Evolutionary conservation across 2,329 filamentous ascomycete genomes (phyloP).

Genomic region (Knufia petricola): DNA sequence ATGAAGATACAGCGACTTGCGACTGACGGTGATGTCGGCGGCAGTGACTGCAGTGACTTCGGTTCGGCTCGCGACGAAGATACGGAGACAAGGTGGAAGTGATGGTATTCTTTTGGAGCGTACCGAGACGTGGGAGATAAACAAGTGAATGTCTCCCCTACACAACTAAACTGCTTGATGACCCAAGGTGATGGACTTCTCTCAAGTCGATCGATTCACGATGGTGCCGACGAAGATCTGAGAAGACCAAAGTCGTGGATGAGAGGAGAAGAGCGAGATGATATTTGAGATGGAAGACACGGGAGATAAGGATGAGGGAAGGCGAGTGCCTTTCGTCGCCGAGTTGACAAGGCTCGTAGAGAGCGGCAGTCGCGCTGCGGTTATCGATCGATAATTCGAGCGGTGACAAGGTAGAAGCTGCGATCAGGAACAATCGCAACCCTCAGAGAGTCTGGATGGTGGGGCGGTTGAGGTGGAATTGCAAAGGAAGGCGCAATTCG

Average conservation of each 20-base stretch:
- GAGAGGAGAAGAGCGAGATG: constrained; percentile 1
- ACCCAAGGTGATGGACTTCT: background rate
- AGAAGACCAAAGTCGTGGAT: constrained; percentile 1
- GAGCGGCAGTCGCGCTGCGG: constrained; percentile 6
- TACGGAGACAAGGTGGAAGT: constrained; percentile 4
- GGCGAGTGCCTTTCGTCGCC: constrained; percentile 3
- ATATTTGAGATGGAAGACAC: background rate
- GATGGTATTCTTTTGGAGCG: constrained; percentile 23
- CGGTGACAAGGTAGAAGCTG: constrained; percentile 3
- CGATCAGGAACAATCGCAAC: background rate
- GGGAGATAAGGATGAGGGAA: constrained; percentile 5
- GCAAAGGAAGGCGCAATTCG: background rate
- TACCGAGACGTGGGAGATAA: constrained; percentile 71
- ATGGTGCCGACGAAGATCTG: constrained; percentile 3
- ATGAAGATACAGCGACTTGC: constrained; percentile 9
- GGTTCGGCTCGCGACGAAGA: constrained; percentile 7
- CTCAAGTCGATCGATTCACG: constrained; percentile 3
- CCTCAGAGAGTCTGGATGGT: background rate
- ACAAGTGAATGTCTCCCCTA: constrained; percentile 98
- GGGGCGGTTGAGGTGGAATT: constrained; percentile 4
- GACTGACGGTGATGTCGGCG: constrained; percentile 11
- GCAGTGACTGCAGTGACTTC: constrained; percentile 11
- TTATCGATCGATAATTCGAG: constrained; percentile 2
- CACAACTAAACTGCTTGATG: constrained; percentile 36
- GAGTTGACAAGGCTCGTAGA: constrained; percentile 6